These are phyloP conservation scores for Rhizopogon rudus DNA, from an alignment of 768 basidiomycete species.

Conservation along the genomic window DNA sequence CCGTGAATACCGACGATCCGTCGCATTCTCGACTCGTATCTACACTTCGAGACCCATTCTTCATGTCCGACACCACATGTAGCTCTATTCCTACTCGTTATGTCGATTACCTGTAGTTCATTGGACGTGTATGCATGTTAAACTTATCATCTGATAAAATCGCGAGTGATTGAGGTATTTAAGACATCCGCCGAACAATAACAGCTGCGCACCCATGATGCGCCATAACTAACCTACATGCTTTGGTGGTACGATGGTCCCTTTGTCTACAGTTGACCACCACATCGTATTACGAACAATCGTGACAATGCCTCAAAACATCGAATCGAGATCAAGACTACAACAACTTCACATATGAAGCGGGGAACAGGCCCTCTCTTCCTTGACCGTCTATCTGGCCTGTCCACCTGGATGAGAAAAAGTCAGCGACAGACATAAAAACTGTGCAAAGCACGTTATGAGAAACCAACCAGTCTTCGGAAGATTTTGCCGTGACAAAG, in stretches of 20 bases:
- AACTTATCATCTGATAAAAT: not conserved
- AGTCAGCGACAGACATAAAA: constrained; percentile 3
- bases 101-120: constrained; percentile 3
- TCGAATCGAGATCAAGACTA: constrained; percentile 18
- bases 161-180: not conserved
- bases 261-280: not conserved
- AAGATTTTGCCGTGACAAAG: constrained; percentile 59
- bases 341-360: constrained; percentile 61
- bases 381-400: constrained; percentile 58
- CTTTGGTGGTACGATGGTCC: no score
- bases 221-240: no score
- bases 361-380: constrained; percentile 57
- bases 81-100: constrained; percentile 25
- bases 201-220: no score
- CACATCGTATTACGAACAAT: not conserved
- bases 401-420: constrained; percentile 51
- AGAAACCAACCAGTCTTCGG: constrained; percentile 66
- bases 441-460: not conserved
- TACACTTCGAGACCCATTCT: constrained; percentile 7
- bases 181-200: not conserved
- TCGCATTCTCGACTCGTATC: not conserved
- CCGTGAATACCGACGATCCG: no score
- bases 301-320: no score
- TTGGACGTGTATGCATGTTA: not conserved
- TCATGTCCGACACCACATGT: constrained; percentile 20